Base-by-base conservation (phyloP, 352 stramenopile species). In the Halophytophthora polymorphica region DNA sequence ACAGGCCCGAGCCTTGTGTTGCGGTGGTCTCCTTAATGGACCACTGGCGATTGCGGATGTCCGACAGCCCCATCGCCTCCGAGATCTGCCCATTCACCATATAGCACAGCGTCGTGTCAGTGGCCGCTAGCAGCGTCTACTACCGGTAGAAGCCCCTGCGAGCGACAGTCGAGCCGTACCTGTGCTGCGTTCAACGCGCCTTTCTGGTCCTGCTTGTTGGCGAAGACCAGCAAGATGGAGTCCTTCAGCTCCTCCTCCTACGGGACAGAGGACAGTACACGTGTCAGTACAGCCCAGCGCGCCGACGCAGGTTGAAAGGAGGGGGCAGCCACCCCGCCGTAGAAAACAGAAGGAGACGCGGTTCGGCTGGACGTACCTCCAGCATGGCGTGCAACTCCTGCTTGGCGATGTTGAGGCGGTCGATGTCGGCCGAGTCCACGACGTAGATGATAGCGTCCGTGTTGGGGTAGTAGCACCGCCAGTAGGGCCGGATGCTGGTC, bases 181-280 rank as follows among this genome's bases (percentile, higher is more conserved):
- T 96, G 82, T 43, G 82, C 83, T 38, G 85, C 86, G 28, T 93
- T 93, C 31, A 96, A 56, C 5, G 96, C 95, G 21, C 96, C 96
- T 45, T 96, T 97, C 58, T 98, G 95, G 83, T 99, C 97, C 72
- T 99, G 97, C 64, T 99, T 99, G 76, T 99, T 99, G 25, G 97
- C 97, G 81, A 99, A 99, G 13, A 99, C 96, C 31, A 99, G 71
- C 58, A 99, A 70, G 66, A 99, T 98, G 23, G 97, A 95, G 71
- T 99, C 96, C 54, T 98, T 97, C 14, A 99, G 77, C 69, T 99
- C 97, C 53, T 99, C 97, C 64, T 99, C 97, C 80, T 97, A 49
- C 38, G 34, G 5, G 37, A 44, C 1, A 15, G 17, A 50, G 45
- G 7, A 29, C 29, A 4, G 14, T n/a, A n/a, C n/a, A n/a, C n/a